Percentiles rank a stretch among this genome's conserved stretches.
Evolutionary conservation across 2,329 filamentous ascomycete species (phyloP).

Genomic region (Phialemoniopsis sp.): DNA sequence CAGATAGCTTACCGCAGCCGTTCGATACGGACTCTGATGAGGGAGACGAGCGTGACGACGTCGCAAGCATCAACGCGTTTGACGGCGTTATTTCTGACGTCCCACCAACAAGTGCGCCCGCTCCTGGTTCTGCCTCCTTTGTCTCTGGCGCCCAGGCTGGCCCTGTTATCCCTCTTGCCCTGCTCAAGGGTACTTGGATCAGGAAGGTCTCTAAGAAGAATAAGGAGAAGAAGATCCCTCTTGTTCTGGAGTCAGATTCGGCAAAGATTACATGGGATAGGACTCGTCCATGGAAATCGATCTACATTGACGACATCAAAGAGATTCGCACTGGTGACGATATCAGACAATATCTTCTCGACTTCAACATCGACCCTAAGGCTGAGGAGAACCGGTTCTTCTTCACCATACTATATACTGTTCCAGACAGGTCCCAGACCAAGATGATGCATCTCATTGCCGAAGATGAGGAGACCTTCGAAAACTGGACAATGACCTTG

Average conservation of each 20-base stretch:
- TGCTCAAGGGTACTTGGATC: constrained; percentile 75
- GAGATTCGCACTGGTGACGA: constrained; percentile 82
- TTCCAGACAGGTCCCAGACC: constrained; percentile 73
- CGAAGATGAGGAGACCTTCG: constrained; percentile 65
- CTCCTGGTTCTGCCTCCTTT: constrained; percentile 7
- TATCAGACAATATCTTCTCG: constrained; percentile 83
- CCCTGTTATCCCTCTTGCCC: constrained; percentile 70
- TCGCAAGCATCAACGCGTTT: constrained; percentile 21
- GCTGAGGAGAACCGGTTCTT: constrained; percentile 72
- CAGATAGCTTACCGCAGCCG: constrained; percentile 29
- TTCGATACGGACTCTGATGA: constrained; percentile 49
- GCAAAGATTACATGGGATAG: constrained; percentile 89
- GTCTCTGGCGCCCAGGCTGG: constrained; percentile 42
- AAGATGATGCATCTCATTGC: constrained; percentile 89
- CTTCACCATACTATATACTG: constrained; percentile 86
- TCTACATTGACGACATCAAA: constrained; percentile 94
- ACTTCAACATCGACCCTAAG: constrained; percentile 63
- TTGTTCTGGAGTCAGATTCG: constrained; percentile 74
- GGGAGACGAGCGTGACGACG: constrained; percentile 43
- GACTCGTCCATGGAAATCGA: constrained; percentile 71
- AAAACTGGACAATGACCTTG: constrained; percentile 79
- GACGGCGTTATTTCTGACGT: constrained; percentile 41
- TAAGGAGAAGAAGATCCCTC: constrained; percentile 65
- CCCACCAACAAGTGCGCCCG: constrained; percentile 42
- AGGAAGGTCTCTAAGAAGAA: constrained; percentile 88